Percentiles rank a stretch among this genome's conserved stretches.
Conservation (phyloP, 164 flowering plant species). For the Santalum album region DNA sequence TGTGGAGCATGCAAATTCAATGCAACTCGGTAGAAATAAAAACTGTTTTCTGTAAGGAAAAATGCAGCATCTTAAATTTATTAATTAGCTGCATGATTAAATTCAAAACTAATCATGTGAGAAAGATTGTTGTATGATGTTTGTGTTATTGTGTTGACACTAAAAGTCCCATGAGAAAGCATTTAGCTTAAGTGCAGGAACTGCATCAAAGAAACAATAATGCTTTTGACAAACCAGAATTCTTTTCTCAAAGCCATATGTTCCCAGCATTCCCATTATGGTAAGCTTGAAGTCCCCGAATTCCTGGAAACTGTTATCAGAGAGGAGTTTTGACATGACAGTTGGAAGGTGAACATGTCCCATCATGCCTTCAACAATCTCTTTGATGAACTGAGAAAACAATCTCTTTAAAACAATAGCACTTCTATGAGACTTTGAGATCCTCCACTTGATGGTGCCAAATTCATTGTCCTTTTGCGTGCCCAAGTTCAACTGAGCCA, state of each 20-base stretch:
- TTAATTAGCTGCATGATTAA: no score
- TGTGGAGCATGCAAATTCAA: no score
- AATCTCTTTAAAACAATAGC: slow-evolving; percentile 51
- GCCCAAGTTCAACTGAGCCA: slow-evolving; percentile 9
- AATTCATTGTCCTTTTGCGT: slow-evolving; percentile 22
- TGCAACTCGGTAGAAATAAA: no score
- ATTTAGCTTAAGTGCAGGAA: no score
- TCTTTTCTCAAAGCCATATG: slow-evolving; percentile 86
- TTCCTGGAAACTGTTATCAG: slow-evolving; percentile 84
- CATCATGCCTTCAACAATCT: slow-evolving; percentile 93
- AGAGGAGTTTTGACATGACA: slow-evolving; percentile 86
- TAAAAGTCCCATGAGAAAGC: no score
- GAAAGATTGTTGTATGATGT: no score
- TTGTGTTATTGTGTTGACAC: no score
- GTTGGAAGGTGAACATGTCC: slow-evolving; percentile 85
- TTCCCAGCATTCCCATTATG: slow-evolving; percentile 87
- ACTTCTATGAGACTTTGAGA: slow-evolving; percentile 36
- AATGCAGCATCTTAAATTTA: no score
- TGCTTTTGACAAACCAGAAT: slow-evolving; percentile 57
- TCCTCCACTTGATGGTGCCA: slow-evolving; percentile 37
- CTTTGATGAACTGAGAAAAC: slow-evolving; percentile 73
- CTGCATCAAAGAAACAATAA: background rate
- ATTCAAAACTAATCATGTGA: no score
- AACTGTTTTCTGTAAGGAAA: no score
- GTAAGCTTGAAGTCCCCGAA: slow-evolving; percentile 92